Evolutionary conservation across 2,329 filamentous ascomycete species (phyloP).

Genomic region (Venturia nashicola): DNA sequence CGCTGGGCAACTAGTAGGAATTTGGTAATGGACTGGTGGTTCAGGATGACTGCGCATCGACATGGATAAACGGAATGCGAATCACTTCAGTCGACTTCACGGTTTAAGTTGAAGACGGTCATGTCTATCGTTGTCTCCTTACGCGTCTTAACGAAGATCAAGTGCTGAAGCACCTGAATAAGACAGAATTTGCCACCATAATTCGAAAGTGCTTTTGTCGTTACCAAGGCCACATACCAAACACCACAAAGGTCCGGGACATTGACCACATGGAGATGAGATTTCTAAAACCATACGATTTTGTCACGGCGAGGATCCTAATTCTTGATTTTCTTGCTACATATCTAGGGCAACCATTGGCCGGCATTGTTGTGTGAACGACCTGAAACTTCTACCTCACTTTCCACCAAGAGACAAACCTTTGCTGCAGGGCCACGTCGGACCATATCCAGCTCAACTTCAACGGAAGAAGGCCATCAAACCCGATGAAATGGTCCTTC

Average conservation of each 20-base stretch:
- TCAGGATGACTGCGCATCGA: no score
- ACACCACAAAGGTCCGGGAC: not conserved
- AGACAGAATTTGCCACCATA: not conserved
- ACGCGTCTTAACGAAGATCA: not conserved
- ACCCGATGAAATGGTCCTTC: not conserved
- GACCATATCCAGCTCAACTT: not conserved
- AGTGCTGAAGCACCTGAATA: not conserved
- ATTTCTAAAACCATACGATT: not conserved
- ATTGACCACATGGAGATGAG: not conserved
- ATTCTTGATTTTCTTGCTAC: not conserved
- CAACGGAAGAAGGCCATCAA: not conserved
- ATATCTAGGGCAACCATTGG: not conserved
- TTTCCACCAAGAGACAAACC: not conserved
- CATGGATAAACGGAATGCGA: not conserved
- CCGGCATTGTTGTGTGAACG: no score
- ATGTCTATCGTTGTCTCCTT: not conserved
- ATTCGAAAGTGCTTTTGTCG: no score
- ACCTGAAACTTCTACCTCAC: not conserved
- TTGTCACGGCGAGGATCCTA: not conserved
- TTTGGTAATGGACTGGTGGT: no score
- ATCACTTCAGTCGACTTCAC: not conserved
- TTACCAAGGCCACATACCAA: no score
- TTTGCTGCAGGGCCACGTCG: no score
- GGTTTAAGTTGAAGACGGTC: not conserved
- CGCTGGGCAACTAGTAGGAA: no score